phyloP scores from a whole-genome alignment of 331 rosid species.

The Arachis monticola region DNA sequence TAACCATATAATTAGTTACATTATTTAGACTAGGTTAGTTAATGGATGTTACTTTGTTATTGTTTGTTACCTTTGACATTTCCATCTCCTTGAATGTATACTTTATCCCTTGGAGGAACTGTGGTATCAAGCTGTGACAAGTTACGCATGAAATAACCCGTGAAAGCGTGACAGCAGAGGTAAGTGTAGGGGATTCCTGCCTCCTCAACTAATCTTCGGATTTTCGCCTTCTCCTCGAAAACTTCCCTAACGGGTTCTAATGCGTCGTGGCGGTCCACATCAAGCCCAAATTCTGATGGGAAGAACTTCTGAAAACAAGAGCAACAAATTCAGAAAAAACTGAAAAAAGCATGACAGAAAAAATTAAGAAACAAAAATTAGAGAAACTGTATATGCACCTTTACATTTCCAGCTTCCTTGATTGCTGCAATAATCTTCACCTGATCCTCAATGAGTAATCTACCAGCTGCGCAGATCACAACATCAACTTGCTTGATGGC shows the following conservation, averaged over 20 bases:
- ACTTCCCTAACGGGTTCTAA: constrained; percentile 43
- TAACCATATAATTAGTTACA: no score
- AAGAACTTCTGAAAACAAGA: constrained; percentile 48
- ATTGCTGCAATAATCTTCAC: constrained; percentile 51
- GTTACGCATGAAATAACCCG: constrained; percentile 46
- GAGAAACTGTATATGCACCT: constrained; percentile 21
- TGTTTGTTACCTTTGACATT: constrained; percentile 45
- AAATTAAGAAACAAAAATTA: neutral
- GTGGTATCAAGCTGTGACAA: constrained; percentile 37
- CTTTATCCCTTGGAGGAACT: constrained; percentile 54
- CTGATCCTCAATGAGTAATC: constrained; percentile 40
- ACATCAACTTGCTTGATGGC: constrained; percentile 60
- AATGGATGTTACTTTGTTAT: no score
- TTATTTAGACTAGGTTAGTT: no score
- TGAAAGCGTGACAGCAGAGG: constrained; percentile 44
- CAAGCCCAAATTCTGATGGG: constrained; percentile 60
- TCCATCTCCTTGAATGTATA: constrained; percentile 55
- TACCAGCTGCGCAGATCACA: constrained; percentile 54
- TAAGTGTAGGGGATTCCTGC: constrained; percentile 56
- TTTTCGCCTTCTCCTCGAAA: constrained; percentile 26
- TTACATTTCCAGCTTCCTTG: constrained; percentile 62
- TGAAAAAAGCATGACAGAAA: no score
- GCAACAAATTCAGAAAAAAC: neutral
- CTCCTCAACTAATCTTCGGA: constrained; percentile 48
- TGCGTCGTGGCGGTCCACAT: constrained; percentile 48